Evolutionary conservation across 495 filamentous ascomycete genomes (phyloP), one percentile per base, ranked within the genome.

Genomic region (Extremus antarcticus): DNA sequence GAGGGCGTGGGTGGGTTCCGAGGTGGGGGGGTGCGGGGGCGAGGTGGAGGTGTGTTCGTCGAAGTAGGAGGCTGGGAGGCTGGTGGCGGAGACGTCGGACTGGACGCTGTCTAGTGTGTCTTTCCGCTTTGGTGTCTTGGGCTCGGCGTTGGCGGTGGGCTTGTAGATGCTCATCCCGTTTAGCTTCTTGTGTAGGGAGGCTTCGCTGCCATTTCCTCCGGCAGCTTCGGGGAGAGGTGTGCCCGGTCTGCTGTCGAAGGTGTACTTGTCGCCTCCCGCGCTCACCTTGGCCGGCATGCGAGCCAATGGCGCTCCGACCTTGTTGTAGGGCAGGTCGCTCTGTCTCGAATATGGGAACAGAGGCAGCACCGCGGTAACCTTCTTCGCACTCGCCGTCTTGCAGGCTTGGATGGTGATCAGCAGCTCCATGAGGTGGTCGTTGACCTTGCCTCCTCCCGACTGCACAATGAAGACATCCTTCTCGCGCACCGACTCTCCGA

Each of bases 401-500:
- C 94, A 97, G 58, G 92, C 92, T 19, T 88, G 94, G 60, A 98
- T 91, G 53, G 78, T 94, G 72, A 98, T 95, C 66, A 95, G 85
- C 35, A 98, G 81, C 60, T 98, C 92, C 74, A 98, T 83, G 46
- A 98, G 76, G 69, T 95, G 83, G 67, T 98, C 92, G 65, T 98
- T 98, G 71, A 97, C 88, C 58, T 85, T 90, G 47, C 87, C 87
- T 54, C 83, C 81, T 50, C 90, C 88, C 48, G 84, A 87, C 69
- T 97, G 90, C 60, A 97, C 86, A 68, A 96, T 94, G 71, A 94
- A 95, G 65, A 98, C 91, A 77, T 97, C 92, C 69, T 98, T 98
- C 54, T 85, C 94, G 61, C 92, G 87, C 40, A 98, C 90, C 21
- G 87, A 94, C 72, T 97, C 92, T 64, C 87, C 75, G 62, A 98